Percentiles rank a stretch among this genome's conserved stretches.
Evolutionary conservation across 1,139 yeast species (phyloP).

Genomic region (Debaryomyces sp.): DNA sequence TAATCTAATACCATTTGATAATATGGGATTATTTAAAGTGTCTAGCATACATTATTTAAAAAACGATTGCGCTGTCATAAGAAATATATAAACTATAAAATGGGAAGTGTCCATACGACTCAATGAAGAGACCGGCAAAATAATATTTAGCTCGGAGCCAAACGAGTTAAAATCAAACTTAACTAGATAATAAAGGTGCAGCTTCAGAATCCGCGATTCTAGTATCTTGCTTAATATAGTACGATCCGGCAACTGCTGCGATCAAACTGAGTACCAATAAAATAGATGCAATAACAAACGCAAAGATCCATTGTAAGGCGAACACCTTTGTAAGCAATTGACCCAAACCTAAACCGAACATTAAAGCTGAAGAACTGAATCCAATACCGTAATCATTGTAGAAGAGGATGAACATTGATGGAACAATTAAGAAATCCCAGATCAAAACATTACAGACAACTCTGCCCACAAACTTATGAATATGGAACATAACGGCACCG

Average conservation of each 20-base stretch:
- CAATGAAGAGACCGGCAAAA: background rate
- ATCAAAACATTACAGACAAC: conserved; percentile 70
- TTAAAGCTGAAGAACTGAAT: conserved; percentile 55
- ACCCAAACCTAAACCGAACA: conserved; percentile 67
- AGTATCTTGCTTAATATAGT: conserved; percentile 14
- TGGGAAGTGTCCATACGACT: background rate
- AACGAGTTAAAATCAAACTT: background rate
- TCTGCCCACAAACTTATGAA: conserved; percentile 63
- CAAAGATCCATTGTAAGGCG: conserved; percentile 87
- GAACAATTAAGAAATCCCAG: conserved; percentile 77
- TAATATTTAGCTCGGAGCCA: background rate
- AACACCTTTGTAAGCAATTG: conserved; percentile 68
- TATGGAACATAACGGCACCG: conserved; percentile 68
- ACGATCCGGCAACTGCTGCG: conserved; percentile 36
- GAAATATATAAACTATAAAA: background rate
- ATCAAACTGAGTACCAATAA: conserved; percentile 52
- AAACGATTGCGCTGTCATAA: background rate
- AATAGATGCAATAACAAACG: conserved; percentile 61
- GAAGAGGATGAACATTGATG: conserved; percentile 55
- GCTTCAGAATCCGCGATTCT: conserved; percentile 20
- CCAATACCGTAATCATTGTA: conserved; percentile 78
- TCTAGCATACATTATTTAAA: background rate
- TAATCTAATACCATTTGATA: background rate
- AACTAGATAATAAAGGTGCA: conserved; percentile 28
- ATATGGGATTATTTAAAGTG: background rate